Evolutionary conservation across 208 protist genomes (phyloP).

Genomic region (Entamoeba moshkovskii): DNA sequence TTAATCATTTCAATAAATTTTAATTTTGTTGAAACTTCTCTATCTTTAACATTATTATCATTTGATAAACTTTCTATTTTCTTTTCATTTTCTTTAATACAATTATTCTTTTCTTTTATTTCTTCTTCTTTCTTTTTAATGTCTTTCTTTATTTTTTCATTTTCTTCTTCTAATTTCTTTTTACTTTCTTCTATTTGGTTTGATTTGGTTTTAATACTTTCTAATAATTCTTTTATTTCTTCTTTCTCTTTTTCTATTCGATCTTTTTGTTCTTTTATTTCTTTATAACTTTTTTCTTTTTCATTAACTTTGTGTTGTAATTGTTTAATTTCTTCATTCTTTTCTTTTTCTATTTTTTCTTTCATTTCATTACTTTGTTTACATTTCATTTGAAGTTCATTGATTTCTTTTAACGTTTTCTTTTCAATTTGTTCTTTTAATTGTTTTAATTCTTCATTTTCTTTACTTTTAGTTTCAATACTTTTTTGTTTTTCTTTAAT

Average conservation of each 20-base stretch:
- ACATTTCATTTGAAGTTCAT: too few relatives aligned
- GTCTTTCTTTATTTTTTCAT: too few relatives aligned
- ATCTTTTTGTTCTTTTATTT: not conserved
- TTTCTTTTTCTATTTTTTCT: too few relatives aligned
- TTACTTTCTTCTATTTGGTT: too few relatives aligned
- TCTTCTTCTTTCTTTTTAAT: too few relatives aligned
- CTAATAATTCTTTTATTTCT: not conserved
- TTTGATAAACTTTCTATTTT: not conserved
- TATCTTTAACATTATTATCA: not conserved
- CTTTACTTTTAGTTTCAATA: not conserved
- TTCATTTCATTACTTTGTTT: too few relatives aligned
- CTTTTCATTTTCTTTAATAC: not conserved
- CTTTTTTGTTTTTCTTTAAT: not conserved
- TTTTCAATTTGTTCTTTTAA: not conserved
- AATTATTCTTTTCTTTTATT: not conserved
- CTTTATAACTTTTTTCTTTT: not conserved
- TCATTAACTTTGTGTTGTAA: not conserved
- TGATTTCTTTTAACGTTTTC: too few relatives aligned
- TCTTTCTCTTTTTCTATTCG: not conserved
- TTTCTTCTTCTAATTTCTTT: too few relatives aligned
- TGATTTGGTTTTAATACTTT: too few relatives aligned
- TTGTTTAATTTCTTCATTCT: too few relatives aligned
- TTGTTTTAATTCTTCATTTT: not conserved
- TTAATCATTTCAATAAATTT: not conserved
- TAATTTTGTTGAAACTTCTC: not conserved